These are phyloP conservation scores for Chrysopogon serrulatus DNA, from an alignment of 176 grass and related monocot species.

Conservation along the genomic window DNA sequence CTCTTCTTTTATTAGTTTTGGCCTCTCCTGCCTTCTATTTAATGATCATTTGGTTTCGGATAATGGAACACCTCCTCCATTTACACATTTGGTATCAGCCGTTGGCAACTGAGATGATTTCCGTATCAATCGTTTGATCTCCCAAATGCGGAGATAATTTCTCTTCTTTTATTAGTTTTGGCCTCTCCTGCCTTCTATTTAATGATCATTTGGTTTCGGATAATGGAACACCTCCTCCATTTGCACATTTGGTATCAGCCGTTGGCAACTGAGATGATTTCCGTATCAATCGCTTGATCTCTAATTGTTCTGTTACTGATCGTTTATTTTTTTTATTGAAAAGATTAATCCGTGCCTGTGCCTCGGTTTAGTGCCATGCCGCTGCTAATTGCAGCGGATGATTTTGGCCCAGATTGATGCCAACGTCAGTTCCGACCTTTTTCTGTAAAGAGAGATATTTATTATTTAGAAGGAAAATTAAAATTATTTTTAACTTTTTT, in stretches of 20 bases:
- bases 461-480: too few relatives aligned
- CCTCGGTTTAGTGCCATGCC: neutral
- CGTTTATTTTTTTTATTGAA: neutral
- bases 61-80: too few relatives aligned
- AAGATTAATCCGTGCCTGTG: neutral
- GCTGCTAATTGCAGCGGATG: neutral
- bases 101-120: too few relatives aligned
- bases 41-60: too few relatives aligned
- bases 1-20: too few relatives aligned
- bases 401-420: neutral
- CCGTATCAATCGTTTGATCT: too few relatives aligned
- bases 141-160: neutral
- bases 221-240: neutral
- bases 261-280: neutral
- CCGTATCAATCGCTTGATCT: neutral
- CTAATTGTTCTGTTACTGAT: neutral
- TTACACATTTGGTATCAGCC: too few relatives aligned
- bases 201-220: neutral
- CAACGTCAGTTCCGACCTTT: neutral
- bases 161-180: neutral
- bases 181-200: neutral
- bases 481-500: too few relatives aligned
- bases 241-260: neutral
- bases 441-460: neutral
- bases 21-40: too few relatives aligned